These are phyloP conservation scores for Pseudogymnoascus sp. DNA, from an alignment of 2,329 filamentous ascomycete genomes.

Conservation along the genomic window DNA sequence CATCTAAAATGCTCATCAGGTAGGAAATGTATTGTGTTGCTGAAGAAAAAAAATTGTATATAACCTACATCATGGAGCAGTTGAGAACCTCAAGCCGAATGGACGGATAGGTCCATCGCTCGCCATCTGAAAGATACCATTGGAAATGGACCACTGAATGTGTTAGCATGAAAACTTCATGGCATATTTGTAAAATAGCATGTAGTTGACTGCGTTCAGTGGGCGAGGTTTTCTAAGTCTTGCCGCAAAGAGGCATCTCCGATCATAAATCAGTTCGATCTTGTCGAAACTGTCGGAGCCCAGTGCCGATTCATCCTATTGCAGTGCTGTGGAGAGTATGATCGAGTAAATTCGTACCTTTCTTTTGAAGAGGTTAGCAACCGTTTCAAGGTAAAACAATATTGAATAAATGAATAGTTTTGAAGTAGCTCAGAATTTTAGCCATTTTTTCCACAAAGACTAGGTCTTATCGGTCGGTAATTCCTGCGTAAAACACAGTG, in stretches of 20 bases:
- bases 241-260: constrained; percentile 87
- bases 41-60: constrained; percentile 19
- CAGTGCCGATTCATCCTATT: constrained; percentile 89
- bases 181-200: constrained; percentile 2
- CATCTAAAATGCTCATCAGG: constrained; percentile 56
- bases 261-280: constrained; percentile 52
- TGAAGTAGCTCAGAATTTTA: constrained; percentile 66
- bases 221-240: constrained; percentile 99
- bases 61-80: constrained; percentile 14
- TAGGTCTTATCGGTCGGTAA: constrained; percentile 78
- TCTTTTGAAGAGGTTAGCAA: constrained; percentile 5
- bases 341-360: constrained; percentile 4
- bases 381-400: background rate
- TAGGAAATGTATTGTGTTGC: constrained; percentile 12
- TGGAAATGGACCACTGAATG: background rate
- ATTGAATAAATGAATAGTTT: constrained; percentile 17
- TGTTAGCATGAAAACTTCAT: constrained; percentile 6
- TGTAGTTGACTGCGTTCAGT: constrained; percentile 53
- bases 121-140: background rate
- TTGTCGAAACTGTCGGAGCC: constrained; percentile 69
- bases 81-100: constrained; percentile 8
- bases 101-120: background rate
- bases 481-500: constrained; percentile 24
- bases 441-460: constrained; percentile 73
- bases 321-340: constrained; percentile 15